A percentile compares a stretch with the other conserved stretches of the same genome.
Evolutionary conservation across 495 filamentous ascomycete genomes (phyloP).

Genomic region (Xanthoparmelia taractica): DNA sequence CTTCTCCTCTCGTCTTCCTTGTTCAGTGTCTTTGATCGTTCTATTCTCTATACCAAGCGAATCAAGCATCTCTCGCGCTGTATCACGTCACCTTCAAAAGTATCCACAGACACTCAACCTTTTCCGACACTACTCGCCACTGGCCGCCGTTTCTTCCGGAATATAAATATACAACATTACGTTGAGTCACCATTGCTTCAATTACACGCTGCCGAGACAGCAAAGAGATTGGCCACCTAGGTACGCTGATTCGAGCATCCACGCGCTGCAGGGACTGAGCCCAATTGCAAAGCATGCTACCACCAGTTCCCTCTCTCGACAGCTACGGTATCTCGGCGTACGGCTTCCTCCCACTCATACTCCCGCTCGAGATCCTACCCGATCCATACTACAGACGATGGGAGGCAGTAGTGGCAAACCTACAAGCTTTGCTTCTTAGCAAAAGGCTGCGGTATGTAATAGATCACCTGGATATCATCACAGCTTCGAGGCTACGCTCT

Average conservation of each 20-base stretch:
- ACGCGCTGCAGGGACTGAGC: background rate
- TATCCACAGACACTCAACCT: too few relatives aligned
- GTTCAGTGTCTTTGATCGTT: background rate
- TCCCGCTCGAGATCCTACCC: constrained; percentile 72
- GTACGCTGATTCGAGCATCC: background rate
- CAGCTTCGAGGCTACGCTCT: constrained; percentile 65
- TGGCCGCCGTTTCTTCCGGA: background rate
- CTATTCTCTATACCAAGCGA: background rate
- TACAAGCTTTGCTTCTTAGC: constrained; percentile 81
- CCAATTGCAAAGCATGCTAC: constrained; percentile 53
- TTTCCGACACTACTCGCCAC: background rate
- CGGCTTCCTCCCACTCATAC: constrained; percentile 80
- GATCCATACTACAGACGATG: constrained; percentile 89
- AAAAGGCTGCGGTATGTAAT: constrained; percentile 69
- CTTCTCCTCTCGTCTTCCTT: background rate
- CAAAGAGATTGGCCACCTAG: background rate
- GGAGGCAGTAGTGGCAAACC: constrained; percentile 74
- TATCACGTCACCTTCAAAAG: background rate
- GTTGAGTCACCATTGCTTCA: background rate
- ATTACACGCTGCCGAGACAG: background rate
- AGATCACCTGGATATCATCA: constrained; percentile 71
- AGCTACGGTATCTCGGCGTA: constrained; percentile 85
- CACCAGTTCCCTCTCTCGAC: constrained; percentile 65
- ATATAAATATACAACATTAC: background rate
- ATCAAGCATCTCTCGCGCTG: background rate